Evolutionary conservation across 768 basidiomycete species (phyloP).

Genomic region (Boletus sp.): DNA sequence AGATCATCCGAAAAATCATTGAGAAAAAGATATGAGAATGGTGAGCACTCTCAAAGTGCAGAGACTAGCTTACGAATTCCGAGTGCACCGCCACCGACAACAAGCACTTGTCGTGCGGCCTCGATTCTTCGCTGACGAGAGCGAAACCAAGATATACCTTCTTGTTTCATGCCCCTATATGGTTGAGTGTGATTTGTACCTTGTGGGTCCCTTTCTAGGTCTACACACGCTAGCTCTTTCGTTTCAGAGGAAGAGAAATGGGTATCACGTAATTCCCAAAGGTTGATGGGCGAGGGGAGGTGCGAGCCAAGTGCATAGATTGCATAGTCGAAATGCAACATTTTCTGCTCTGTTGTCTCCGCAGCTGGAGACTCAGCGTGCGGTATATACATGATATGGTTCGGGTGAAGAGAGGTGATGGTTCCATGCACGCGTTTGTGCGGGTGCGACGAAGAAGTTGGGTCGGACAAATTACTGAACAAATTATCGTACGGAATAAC

Average conservation of each 20-base stretch:
- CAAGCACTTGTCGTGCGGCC: slow-evolving; percentile 49
- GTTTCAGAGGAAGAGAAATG: not conserved
- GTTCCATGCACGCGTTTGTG: slow-evolving; percentile 46
- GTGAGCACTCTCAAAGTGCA: not conserved
- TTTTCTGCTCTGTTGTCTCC: slow-evolving; percentile 4
- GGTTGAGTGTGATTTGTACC: not conserved
- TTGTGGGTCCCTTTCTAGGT: not conserved
- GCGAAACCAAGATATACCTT: slow-evolving; percentile 50
- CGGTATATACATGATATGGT: slow-evolving; percentile 35
- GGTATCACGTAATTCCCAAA: slow-evolving; percentile 40
- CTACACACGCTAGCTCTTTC: not conserved
- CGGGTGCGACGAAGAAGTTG: slow-evolving; percentile 3
- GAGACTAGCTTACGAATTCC: slow-evolving; percentile 56
- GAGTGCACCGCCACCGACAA: slow-evolving; percentile 72
- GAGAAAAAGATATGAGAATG: not conserved
- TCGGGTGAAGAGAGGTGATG: slow-evolving; percentile 38
- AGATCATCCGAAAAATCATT: not conserved
- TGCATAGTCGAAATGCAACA: slow-evolving; percentile 52
- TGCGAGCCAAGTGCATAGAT: slow-evolving; percentile 63
- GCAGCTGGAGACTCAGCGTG: not conserved
- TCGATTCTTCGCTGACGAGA: slow-evolving; percentile 49
- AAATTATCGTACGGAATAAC: slow-evolving; percentile 58
- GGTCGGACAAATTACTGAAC: slow-evolving; percentile 31
- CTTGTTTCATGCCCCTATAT: slow-evolving; percentile 46
- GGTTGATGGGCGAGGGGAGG: slow-evolving; percentile 51